Base-by-base conservation (phyloP, 371 early-diverging fungal genomes). In the Encephalitozoon hellem region DNA sequence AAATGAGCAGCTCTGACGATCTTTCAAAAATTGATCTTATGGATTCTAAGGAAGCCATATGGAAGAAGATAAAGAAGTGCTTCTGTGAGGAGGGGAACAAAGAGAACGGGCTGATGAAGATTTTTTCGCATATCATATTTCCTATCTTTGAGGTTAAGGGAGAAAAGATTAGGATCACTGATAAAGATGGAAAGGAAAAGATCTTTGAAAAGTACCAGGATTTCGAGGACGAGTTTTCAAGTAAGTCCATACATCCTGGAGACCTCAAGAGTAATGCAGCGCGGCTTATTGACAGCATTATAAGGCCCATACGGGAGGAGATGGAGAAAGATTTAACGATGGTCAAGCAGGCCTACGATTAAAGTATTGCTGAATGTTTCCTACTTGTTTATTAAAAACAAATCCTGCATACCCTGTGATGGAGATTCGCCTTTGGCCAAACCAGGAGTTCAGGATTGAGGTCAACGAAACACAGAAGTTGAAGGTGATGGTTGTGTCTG, bases 21-120 rank as follows among this genome's bases (percentile, higher is more conserved):
- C 90, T 93, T 79, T 93, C 94, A 66, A 99, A 99, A 88, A 92
- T 99, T 78, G 99, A 96, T 82, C 85, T 99, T 66, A 87, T 94
- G 74, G 99, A 99, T 83, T 87, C 88, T 41, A 86, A 89, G 38
- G 89, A 91, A 80, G 82, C 88, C 23, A 93, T 99, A 28, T 83
- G 87, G 79, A 90, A 90, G 78, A 99, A 99, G 89, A 85, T 99
- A 80, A 89, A 89, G 74, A 93, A 93, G 87, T 93, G 95, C 15
- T 96, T 95, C 84, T 96, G 97, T 87, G 96, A 94, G 83, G 94
- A 93, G 85, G 95, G 95, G 59, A 95, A 95, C 83, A 87, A 93
- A 45, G 87, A 88, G n/a, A 94, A 94, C 84, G 96, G 96, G 45
- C 87, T 96, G 47, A 86, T 97, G 74, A 84, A 91, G 18, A 93